phyloP scores from a whole-genome alignment of 140 eudicot genomes.

The Flaveria floridana region DNA sequence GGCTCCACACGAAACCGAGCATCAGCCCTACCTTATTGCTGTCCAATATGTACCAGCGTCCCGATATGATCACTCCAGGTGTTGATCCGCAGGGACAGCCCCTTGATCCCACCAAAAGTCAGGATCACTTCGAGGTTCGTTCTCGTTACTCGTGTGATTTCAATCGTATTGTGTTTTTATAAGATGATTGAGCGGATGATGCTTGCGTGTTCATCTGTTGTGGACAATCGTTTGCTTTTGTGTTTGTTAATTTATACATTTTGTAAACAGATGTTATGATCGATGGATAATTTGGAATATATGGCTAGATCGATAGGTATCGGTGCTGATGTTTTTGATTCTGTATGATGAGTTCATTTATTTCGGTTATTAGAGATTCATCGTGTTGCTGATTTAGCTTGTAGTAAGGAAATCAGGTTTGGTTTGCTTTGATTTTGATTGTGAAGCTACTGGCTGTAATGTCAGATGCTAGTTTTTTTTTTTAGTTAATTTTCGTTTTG shows the following conservation, averaged over 20 bases:
- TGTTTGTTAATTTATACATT: neutral
- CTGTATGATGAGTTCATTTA: neutral
- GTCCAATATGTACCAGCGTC: constrained; percentile 87
- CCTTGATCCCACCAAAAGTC: constrained; percentile 71
- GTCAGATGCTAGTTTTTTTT: neutral
- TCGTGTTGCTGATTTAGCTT: neutral
- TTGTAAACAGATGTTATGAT: neutral
- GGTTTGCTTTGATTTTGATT: neutral
- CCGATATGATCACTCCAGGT: constrained; percentile 82
- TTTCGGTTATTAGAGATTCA: neutral
- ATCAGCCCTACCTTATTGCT: constrained; percentile 75
- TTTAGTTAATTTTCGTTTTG: no score
- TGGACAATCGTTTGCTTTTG: neutral
- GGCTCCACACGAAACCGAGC: constrained; percentile 83
- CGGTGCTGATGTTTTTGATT: neutral
- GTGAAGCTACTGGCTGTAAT: neutral
- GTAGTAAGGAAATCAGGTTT: neutral
- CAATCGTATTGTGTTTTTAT: neutral
- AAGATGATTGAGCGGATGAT: neutral
- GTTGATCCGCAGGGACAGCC: constrained; percentile 85
- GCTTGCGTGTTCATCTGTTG: neutral
- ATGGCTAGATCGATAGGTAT: neutral
- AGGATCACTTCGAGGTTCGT: constrained; percentile 72
- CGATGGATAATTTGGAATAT: neutral
- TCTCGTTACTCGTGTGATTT: neutral